phyloP scores from a whole-genome alignment of 2,329 filamentous ascomycete genomes.

The Cladorrhinum sp. region DNA sequence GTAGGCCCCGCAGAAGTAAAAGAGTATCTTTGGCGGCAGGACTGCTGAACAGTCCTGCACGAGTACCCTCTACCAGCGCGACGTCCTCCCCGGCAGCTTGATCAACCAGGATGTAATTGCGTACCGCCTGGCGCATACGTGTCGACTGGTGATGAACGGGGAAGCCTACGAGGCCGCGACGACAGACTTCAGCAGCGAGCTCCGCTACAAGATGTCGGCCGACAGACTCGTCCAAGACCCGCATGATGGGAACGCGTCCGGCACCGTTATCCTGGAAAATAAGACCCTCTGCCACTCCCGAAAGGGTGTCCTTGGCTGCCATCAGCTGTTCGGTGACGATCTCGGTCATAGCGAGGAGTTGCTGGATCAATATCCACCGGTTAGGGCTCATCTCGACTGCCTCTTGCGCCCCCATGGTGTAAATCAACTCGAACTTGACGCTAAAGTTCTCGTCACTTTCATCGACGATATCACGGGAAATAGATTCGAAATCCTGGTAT shows the following conservation, averaged over 20 bases:
- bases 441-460: constrained; percentile 59
- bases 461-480: constrained; percentile 60
- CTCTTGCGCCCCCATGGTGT: constrained; percentile 49
- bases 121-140: constrained; percentile 27
- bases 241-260: constrained; percentile 34
- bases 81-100: constrained; percentile 34
- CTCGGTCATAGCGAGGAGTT: constrained; percentile 46
- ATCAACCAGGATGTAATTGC: constrained; percentile 41
- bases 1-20: constrained; percentile 59
- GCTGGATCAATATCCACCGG: constrained; percentile 56
- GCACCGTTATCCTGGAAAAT: constrained; percentile 38
- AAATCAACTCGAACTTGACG: constrained; percentile 55
- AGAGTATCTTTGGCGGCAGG: constrained; percentile 38
- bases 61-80: constrained; percentile 32
- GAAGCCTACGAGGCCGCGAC: constrained; percentile 42
- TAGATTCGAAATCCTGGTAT: constrained; percentile 47
- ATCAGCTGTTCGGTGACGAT: constrained; percentile 30
- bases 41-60: constrained; percentile 36
- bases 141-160: constrained; percentile 38
- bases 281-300: constrained; percentile 42
- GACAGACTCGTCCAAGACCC: constrained; percentile 42
- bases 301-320: constrained; percentile 17
- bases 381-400: constrained; percentile 51
- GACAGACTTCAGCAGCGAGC: constrained; percentile 42
- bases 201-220: constrained; percentile 29